Percentiles rank a stretch among this genome's conserved stretches.
These are phyloP conservation scores for Pleochaeta shiraiana DNA, from an alignment of 2,329 filamentous ascomycete genomes.

Conservation along the genomic window DNA sequence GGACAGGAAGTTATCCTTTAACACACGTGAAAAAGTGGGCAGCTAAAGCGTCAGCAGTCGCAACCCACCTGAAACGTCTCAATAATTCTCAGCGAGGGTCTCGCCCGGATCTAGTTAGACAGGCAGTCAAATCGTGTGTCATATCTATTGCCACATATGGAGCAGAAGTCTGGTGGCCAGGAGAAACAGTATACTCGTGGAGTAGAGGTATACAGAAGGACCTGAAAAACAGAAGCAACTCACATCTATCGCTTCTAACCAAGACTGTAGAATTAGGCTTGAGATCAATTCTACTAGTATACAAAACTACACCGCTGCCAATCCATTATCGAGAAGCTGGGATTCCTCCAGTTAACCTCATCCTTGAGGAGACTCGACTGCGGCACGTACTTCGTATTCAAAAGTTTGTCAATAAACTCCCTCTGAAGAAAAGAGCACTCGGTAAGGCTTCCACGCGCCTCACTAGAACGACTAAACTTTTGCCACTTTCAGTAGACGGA, in stretches of 20 bases:
- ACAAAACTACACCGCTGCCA: background rate
- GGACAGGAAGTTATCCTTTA: background rate
- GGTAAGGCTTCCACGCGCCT: background rate
- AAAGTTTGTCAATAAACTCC: background rate
- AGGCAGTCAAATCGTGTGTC: background rate
- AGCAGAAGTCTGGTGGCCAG: background rate
- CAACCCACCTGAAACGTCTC: background rate
- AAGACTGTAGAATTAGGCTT: too few relatives aligned
- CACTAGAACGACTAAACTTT: background rate
- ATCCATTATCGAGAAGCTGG: background rate
- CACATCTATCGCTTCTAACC: too few relatives aligned
- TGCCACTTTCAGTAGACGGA: background rate
- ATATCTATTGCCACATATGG: background rate
- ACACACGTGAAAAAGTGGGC: too few relatives aligned
- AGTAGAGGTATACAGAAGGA: too few relatives aligned
- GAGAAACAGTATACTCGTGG: too few relatives aligned
- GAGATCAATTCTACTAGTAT: background rate
- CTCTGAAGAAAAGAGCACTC: background rate
- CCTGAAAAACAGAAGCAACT: too few relatives aligned
- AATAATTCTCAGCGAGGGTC: background rate
- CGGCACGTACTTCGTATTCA: background rate
- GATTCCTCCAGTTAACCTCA: background rate
- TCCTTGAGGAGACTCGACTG: background rate
- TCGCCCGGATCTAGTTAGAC: background rate
- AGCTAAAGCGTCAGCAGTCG: background rate